Evolutionary conservation across 768 basidiomycete species (phyloP).

Genomic region (Tylopilus subfusipes): DNA sequence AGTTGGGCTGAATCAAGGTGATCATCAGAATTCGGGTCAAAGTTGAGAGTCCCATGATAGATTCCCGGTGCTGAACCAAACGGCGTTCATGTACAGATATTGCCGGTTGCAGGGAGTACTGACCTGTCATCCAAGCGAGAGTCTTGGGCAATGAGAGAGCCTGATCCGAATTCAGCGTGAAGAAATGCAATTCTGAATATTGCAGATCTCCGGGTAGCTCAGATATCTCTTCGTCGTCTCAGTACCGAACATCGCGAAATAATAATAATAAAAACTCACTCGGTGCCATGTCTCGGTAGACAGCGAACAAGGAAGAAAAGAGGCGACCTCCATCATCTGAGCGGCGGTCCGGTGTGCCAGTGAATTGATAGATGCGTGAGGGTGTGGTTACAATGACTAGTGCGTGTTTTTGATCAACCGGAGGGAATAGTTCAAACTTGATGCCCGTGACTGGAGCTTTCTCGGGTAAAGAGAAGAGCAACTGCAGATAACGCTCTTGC

Average conservation of each 20-base stretch:
- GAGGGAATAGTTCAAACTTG: slow-evolving; percentile 73
- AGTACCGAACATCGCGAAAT: slow-evolving; percentile 11
- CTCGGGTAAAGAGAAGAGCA: slow-evolving; percentile 76
- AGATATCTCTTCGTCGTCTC: slow-evolving; percentile 65
- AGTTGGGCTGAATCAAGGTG: slow-evolving; percentile 76
- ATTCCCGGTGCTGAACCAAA: slow-evolving; percentile 68
- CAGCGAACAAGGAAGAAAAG: slow-evolving; percentile 69
- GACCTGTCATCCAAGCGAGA: slow-evolving; percentile 92
- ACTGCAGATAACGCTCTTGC: slow-evolving; percentile 72
- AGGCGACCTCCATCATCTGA: slow-evolving; percentile 74
- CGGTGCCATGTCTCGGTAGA: slow-evolving; percentile 72
- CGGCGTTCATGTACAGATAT: background rate
- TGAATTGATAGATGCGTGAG: slow-evolving; percentile 87
- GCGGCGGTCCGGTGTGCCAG: slow-evolving; percentile 62
- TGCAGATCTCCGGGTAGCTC: slow-evolving; percentile 81
- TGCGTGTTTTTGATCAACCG: slow-evolving; percentile 55
- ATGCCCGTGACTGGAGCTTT: slow-evolving; percentile 81
- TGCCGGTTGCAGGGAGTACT: slow-evolving; percentile 12
- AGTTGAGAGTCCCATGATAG: slow-evolving; percentile 78
- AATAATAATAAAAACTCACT: slow-evolving; percentile 56
- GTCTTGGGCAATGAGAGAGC: slow-evolving; percentile 64
- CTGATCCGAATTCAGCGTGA: slow-evolving; percentile 66
- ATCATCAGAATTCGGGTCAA: slow-evolving; percentile 65
- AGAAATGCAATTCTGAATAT: slow-evolving; percentile 80
- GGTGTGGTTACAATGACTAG: slow-evolving; percentile 82